Conservation (phyloP, 495 filamentous ascomycete species). For the Pseudomonodictys pantanalensis region DNA sequence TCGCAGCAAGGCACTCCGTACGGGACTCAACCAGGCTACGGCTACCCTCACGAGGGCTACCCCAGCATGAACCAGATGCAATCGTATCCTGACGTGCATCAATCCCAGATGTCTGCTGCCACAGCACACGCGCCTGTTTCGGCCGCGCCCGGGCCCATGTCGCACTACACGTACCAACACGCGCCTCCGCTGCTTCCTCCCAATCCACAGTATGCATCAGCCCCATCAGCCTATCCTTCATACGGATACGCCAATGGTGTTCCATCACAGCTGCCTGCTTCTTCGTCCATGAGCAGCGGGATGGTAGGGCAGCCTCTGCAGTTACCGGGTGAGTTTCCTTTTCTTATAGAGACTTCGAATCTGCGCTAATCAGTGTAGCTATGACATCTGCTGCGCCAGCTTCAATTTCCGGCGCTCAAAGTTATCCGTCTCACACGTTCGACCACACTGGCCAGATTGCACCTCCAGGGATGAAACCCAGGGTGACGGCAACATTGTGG, state of each 20-base stretch:
- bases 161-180: constrained; percentile 63
- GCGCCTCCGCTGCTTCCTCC: constrained; percentile 83
- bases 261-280: constrained; percentile 43
- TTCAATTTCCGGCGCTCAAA: constrained; percentile 23
- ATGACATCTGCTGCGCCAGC: constrained; percentile 33
- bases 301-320: constrained; percentile 36
- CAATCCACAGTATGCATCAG: constrained; percentile 72
- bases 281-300: constrained; percentile 60
- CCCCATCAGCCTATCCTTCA: constrained; percentile 66
- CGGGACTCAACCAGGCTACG: constrained; percentile 33
- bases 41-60: constrained; percentile 42
- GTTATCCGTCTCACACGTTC: constrained; percentile 57
- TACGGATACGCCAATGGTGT: constrained; percentile 45
- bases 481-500: constrained; percentile 95
- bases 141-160: constrained; percentile 70
- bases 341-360: background rate
- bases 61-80: constrained; percentile 81
- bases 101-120: constrained; percentile 74
- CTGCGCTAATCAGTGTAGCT: constrained; percentile 19
- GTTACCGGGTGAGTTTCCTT: constrained; percentile 36
- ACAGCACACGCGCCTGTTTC: constrained; percentile 78
- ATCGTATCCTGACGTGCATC: constrained; percentile 80
- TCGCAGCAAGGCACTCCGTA: constrained; percentile 37
- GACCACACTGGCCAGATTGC: constrained; percentile 90
- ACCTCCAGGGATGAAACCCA: constrained; percentile 96